Evolutionary conservation across 164 flowering plant species (phyloP), one percentile per base, ranked within the genome.

Genomic region (Hamamelis virginiana): DNA sequence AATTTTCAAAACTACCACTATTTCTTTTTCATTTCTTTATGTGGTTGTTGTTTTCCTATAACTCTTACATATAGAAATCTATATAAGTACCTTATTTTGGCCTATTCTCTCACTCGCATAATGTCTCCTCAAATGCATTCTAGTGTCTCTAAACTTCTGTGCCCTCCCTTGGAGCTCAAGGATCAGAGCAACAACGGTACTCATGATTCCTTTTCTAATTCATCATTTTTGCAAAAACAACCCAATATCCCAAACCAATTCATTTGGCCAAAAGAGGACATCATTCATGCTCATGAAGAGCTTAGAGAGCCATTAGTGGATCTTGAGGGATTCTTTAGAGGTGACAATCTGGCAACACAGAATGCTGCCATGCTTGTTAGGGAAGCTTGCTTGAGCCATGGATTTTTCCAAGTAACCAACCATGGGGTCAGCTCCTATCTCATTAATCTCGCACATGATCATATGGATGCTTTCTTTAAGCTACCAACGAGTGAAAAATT

Each of bases 371-470:
- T 41, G 59, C 78, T 74, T n/a, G 22, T 86, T 3, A 69, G 66
- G 41, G 44, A 41, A 10, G 84, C 86, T 1, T 81, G 90, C 68
- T 51, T 26, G 59, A 62, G 28, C n/a, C 86, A 81, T 59, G 90
- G 90, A 14, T 82, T 79, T 75, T 86, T 86, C 73, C 90, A 78
- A 43, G 85, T 86, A 25, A 66, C 69, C 44, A 81, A 82, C 69
- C 90, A 86, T 67, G 86, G 90, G 0, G 76, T 86, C 10, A 85
- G 81, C 60, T 44, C 62, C 0, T 5, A 41, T 3, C 65, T 84
- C 43, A 66, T 81, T 1, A 5, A 9, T 0, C 62, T 33, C 1
- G 85, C 81, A 0, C 64, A 75, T 57, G 50, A 73, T 19, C 71
- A 72, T 1, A 46, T 64, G 65, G 77, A 75, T 6, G 41, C 45